Evolutionary conservation across 306 rosid species (phyloP).

Genomic region (Acmispon strigosus): DNA sequence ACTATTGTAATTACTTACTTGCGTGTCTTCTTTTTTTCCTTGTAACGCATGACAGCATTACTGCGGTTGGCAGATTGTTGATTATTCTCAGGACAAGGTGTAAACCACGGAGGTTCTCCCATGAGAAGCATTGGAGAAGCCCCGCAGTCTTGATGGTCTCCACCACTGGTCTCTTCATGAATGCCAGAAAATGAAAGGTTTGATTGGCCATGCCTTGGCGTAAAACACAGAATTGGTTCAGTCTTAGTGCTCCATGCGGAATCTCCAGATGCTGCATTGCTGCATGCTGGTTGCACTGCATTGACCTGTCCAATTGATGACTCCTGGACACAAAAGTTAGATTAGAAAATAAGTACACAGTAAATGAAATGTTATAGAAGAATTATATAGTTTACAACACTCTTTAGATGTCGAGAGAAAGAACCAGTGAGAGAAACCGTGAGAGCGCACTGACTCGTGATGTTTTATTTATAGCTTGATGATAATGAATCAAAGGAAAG

Average conservation of each 20-base stretch:
- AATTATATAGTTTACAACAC: too few relatives aligned
- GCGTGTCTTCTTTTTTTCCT: constrained; percentile 87
- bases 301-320: constrained; percentile 40
- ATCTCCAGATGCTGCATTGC: constrained; percentile 82
- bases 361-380: neutral
- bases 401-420: too few relatives aligned
- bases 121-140: constrained; percentile 73
- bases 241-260: constrained; percentile 71
- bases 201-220: constrained; percentile 50
- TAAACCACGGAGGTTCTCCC: constrained; percentile 95
- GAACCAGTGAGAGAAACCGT: neutral
- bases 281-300: constrained; percentile 54
- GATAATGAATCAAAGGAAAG: too few relatives aligned
- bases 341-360: constrained; percentile 1
- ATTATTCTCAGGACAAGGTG: constrained; percentile 61
- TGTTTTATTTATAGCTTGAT: too few relatives aligned
- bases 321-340: constrained; percentile 40
- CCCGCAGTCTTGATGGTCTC: constrained; percentile 82
- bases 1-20: constrained; percentile 45
- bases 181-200: constrained; percentile 73
- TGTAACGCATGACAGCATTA: constrained; percentile 90
- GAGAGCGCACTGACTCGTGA: too few relatives aligned
- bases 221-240: constrained; percentile 57
- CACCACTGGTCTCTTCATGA: constrained; percentile 56
- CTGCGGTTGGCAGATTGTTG: constrained; percentile 71